These are phyloP conservation scores for Nissolia schottii DNA, from an alignment of 306 rosid genomes.

Conservation along the genomic window DNA sequence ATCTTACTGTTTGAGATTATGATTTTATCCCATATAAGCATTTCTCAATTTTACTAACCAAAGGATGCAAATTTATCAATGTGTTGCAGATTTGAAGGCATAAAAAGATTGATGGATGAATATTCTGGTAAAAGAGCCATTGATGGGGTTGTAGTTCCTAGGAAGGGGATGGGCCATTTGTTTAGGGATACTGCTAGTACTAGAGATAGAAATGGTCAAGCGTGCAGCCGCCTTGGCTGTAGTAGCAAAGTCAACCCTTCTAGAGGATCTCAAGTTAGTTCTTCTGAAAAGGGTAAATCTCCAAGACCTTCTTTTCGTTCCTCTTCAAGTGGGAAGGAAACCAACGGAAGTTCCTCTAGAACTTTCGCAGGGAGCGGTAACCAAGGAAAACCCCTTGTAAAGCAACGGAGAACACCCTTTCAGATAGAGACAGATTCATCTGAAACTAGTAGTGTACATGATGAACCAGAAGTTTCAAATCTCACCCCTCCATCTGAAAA, in stretches of 20 bases:
- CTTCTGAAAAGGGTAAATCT: constrained; percentile 57
- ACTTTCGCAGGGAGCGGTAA: constrained; percentile 35
- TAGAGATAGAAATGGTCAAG: constrained; percentile 62
- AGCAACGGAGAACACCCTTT: constrained; percentile 48
- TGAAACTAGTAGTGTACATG: constrained; percentile 74
- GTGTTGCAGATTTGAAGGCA: constrained; percentile 50
- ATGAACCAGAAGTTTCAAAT: constrained; percentile 61
- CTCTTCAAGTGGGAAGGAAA: constrained; percentile 62
- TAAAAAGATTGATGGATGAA: constrained; percentile 60
- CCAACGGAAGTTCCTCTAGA: constrained; percentile 77
- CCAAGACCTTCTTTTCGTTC: constrained; percentile 48
- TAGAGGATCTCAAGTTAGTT: constrained; percentile 53
- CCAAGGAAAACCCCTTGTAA: constrained; percentile 49
- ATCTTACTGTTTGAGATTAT: not conserved
- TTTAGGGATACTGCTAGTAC: constrained; percentile 66
- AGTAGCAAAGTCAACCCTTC: constrained; percentile 61
- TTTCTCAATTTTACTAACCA: not conserved
- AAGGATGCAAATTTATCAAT: not conserved
- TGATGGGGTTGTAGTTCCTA: constrained; percentile 57
- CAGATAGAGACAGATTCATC: constrained; percentile 66
- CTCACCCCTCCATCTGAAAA: constrained; percentile 42
- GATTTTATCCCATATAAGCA: not conserved
- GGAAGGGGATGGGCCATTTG: constrained; percentile 56
- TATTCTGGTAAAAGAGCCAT: constrained; percentile 72
- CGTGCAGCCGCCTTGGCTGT: constrained; percentile 71